Conservation (phyloP, 2,329 filamentous ascomycete genomes). For the Penicillium sp. region DNA sequence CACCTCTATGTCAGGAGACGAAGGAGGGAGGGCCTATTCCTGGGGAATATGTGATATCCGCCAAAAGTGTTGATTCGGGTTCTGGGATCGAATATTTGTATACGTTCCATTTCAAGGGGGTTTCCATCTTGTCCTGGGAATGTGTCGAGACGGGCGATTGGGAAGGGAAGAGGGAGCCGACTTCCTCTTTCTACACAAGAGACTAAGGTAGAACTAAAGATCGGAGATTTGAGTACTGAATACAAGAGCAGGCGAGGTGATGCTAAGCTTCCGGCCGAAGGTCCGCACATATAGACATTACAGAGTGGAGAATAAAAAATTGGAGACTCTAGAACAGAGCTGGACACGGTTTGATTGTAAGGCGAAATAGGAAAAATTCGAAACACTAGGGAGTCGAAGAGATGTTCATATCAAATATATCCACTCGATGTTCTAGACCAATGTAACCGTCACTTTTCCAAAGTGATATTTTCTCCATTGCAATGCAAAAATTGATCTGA, state of each 20-base stretch:
- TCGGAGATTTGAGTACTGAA: background rate
- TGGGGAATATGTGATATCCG: conserved; percentile 19
- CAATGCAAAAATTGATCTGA: background rate
- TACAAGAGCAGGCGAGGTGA: background rate
- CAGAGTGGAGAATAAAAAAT: background rate
- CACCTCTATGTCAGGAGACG: conserved; percentile 1
- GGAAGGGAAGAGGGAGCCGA: background rate
- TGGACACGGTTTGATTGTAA: background rate
- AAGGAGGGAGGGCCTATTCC: background rate
- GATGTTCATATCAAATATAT: background rate
- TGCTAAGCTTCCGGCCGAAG: background rate
- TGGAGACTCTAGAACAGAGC: background rate
- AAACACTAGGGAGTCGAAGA: background rate
- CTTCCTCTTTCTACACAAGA: background rate
- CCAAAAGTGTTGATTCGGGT: background rate
- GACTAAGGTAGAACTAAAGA: background rate
- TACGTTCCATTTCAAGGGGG: conserved; percentile 28
- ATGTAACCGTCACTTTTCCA: background rate
- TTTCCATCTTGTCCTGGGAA: conserved; percentile 28
- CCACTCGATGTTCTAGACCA: background rate
- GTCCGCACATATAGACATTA: background rate
- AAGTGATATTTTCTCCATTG: background rate
- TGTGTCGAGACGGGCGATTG: background rate
- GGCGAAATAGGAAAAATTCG: too few relatives aligned
- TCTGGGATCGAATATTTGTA: conserved; percentile 13